These are phyloP conservation scores for Leccinum fibrillosum DNA, from an alignment of 768 basidiomycete genomes.

Conservation along the genomic window DNA sequence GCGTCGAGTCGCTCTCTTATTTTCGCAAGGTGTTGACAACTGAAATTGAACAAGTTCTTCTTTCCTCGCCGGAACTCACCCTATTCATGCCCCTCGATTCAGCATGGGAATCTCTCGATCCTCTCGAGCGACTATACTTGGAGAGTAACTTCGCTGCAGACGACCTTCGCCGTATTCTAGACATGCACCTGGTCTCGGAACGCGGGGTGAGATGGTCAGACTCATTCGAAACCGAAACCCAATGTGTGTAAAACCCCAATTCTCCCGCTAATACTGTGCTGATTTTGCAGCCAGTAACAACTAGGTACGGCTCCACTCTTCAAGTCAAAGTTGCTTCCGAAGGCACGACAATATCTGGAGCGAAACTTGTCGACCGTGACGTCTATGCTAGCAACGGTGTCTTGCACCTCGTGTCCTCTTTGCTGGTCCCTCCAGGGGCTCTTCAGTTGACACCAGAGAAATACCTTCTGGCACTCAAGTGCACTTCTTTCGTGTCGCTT, in stretches of 20 bases:
- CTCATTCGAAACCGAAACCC: conserved; percentile 48
- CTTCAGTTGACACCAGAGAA: conserved; percentile 91
- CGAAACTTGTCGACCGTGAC: conserved; percentile 69
- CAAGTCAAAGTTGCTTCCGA: conserved; percentile 54
- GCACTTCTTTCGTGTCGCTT: conserved; percentile 85
- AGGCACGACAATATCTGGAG: conserved; percentile 53
- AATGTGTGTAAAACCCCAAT: conserved; percentile 42
- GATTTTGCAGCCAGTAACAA: conserved; percentile 52
- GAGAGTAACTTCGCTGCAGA: conserved; percentile 83
- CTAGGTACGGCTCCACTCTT: conserved; percentile 63
- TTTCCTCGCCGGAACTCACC: conserved; percentile 70
- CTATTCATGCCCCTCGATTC: conserved; percentile 84
- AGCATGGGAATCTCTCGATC: conserved; percentile 78
- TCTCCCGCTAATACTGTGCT: conserved; percentile 3
- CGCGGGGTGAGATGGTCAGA: conserved; percentile 65
- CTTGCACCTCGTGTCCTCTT: conserved; percentile 80
- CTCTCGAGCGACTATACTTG: conserved; percentile 80
- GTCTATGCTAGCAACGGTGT: conserved; percentile 96
- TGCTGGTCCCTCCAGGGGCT: conserved; percentile 74
- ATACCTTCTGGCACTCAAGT: conserved; percentile 88
- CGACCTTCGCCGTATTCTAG: conserved; percentile 74
- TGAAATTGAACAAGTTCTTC: conserved; percentile 54
- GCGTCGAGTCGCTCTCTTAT: conserved; percentile 64
- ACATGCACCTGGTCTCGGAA: conserved; percentile 68
- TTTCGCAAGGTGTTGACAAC: conserved; percentile 69